Base-by-base conservation (phyloP, 352 stramenopile species). In the Peronosclerospora sorghi region DNA sequence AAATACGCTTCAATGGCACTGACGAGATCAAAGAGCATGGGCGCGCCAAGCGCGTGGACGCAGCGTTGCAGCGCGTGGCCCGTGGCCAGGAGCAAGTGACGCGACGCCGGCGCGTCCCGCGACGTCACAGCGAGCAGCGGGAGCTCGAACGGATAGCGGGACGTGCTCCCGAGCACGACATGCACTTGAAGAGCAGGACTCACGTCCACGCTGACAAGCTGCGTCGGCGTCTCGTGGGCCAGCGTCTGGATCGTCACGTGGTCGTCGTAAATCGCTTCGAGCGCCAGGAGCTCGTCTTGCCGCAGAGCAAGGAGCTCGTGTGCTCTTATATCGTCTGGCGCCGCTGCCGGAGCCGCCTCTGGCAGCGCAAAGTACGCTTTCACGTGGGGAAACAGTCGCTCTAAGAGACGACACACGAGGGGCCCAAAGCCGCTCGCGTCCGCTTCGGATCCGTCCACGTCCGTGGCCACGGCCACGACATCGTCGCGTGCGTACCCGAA, bases 231-330 rank as follows among this genome's bases (percentile, higher is more conserved):
- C 4, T 7, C 27, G 15, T 61, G 51, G 2, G 55, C 61, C 2
- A 75, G 35, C 10, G 36, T 39, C 15, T 54, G 39, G 8, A 71
- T 49, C 12, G 36, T 44, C 1, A 88, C 44, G 39, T 71, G 83
- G 42, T 92, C 71, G 32, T 86, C 77, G 45, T 88, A 93, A 35
- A 93, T 93, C 6, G 80, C 69, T 47, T 90, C 77, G 2, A 93
- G 43, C 9, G 73, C 80, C 27, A 89, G 78, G 4, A 87, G 54
- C 26, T 93, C 80, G 26, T 93, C 73, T 40, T 84, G 66, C 2
- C 73, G 76, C 49, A 70, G 53, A 12, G 61, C 56, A 8, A 62
- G 27, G 10, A 84, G 40, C 35, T 88, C 68, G 0, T 59, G 39
- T 34, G 65, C 54, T 1, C 43, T 38, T 8, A 41, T 41, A 38